Conservation (phyloP, 495 filamentous ascomycete genomes). For the Aspergillus mulundensis region DNA sequence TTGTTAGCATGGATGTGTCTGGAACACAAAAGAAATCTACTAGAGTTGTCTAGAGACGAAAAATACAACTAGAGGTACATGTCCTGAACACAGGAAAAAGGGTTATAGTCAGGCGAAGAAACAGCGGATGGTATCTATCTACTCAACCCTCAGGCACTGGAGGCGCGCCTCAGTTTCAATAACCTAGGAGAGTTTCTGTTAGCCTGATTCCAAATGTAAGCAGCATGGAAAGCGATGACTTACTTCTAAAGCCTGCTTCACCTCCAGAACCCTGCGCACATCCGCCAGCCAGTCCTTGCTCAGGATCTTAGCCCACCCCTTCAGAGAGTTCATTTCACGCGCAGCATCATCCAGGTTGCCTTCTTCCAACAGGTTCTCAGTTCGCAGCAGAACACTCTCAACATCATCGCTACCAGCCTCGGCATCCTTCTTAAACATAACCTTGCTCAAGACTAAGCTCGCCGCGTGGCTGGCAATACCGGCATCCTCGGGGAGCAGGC, state of each 20-base stretch:
- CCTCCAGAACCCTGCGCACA: constrained; percentile 83
- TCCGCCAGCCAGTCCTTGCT: constrained; percentile 90
- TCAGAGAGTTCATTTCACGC: constrained; percentile 87
- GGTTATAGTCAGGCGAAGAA: constrained; percentile 36
- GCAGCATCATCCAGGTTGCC: constrained; percentile 87
- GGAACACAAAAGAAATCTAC: constrained; percentile 34
- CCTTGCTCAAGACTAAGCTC: constrained; percentile 79
- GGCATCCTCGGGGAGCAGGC: constrained; percentile 84
- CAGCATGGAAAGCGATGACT: constrained; percentile 23
- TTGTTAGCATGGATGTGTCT: not conserved
- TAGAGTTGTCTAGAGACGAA: constrained; percentile 42
- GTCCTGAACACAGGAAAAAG: constrained; percentile 33
- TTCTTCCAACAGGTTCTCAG: constrained; percentile 85
- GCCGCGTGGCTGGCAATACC: constrained; percentile 91
- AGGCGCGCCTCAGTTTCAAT: constrained; percentile 49
- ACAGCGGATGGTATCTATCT: constrained; percentile 32
- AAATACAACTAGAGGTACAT: constrained; percentile 45
- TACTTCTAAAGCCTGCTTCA: constrained; percentile 92
- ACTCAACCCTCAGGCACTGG: constrained; percentile 49
- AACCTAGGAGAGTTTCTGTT: constrained; percentile 30
- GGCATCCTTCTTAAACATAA: constrained; percentile 92
- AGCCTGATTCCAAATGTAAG: constrained; percentile 12
- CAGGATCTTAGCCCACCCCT: constrained; percentile 91
- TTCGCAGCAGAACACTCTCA: constrained; percentile 84
- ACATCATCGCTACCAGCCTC: constrained; percentile 85